Evolutionary conservation across 1,284 basidiomycete species (phyloP).

Genomic region (Leccinum griseonigrum): DNA sequence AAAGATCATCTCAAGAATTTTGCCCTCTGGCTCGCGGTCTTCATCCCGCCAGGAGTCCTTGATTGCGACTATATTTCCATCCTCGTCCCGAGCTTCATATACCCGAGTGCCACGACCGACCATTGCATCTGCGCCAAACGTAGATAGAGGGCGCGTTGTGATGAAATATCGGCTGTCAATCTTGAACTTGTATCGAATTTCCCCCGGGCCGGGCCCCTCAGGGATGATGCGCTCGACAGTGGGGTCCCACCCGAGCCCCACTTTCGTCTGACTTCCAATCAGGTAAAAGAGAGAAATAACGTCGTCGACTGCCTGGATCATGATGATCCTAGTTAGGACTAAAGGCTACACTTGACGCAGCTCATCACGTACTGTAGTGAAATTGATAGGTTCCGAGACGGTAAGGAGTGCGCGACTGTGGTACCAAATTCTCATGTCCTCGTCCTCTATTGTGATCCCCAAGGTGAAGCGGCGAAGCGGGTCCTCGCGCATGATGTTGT

Average conservation of each 20-base stretch:
- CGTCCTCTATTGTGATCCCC: conserved; percentile 15
- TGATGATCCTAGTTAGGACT: not conserved
- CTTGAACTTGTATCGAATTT: conserved; percentile 8
- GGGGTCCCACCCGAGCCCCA: not conserved
- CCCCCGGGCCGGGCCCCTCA: not conserved
- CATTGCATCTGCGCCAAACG: conserved; percentile 5
- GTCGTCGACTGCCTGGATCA: not conserved
- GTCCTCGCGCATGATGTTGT: conserved; percentile 15
- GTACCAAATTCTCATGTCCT: not conserved
- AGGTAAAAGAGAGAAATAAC: conserved; percentile 9
- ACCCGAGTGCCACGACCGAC: conserved; percentile 7
- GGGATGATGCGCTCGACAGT: not conserved
- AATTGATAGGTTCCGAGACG: conserved; percentile 4
- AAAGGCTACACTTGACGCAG: not conserved
- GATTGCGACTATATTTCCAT: not conserved
- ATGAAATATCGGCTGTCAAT: not conserved
- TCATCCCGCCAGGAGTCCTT: conserved; percentile 13
- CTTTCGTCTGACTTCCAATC: not conserved
- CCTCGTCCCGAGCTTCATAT: not conserved
- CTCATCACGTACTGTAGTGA: not conserved
- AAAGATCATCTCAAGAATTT: conserved; percentile 2
- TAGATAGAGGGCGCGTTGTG: conserved; percentile 4
- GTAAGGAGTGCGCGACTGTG: conserved; percentile 7
- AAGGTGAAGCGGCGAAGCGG: conserved; percentile 4
- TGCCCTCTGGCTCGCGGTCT: conserved; percentile 1